Evolutionary conservation across 2,329 filamentous ascomycete species (phyloP), one percentile per base, ranked within the genome.

Genomic region (Karstenula rhodostoma): DNA sequence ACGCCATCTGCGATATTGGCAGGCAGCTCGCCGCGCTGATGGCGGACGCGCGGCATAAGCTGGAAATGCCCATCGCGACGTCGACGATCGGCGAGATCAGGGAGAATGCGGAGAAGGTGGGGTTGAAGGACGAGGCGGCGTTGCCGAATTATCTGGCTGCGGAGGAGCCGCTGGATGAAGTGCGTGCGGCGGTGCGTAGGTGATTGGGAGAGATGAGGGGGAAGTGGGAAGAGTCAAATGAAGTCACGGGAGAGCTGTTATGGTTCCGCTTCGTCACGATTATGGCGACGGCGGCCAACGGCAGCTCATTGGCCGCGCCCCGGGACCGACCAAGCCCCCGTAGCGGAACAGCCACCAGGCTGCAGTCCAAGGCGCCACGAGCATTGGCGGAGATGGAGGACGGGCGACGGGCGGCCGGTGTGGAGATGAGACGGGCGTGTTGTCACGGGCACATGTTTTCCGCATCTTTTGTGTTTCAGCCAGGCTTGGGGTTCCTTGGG

Each of bases 401-500:
- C 33, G 10, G 17, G 17, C 27, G 33, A 10, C 17, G 13, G 27
- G 33, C 19, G 33, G n/a, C 25, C 12, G 42, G 27, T 22, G 32
- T 48, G 43, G 42, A 35, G 32, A 37, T 33, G 13, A 23, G 17
- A 35, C 19, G 13, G 23, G 9, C n/a, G 12, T 29, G 27, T 8
- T 4, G 27, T 8, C 27, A 29, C 27, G 4, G 27, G 27, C 27
- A 29, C 4, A 57, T 40, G 57, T 22, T 23, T 22, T n/a, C n/a
- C 44, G 56, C 56, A 15, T 51, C 62, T 51, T 51, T 52, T 33
- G 15, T 19, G 72, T 73, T 74, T 72, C 72, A 73, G 70, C 66
- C 65, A 68, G 56, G 64, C 67, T 67, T 73, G 62, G 63, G 62
- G 19, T 22, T 40, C 23, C 46, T 57, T 51, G 19, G 44, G 43